Base-by-base conservation (phyloP, 108 stramenopile genomes). In the Fistulifera solaris region DNA sequence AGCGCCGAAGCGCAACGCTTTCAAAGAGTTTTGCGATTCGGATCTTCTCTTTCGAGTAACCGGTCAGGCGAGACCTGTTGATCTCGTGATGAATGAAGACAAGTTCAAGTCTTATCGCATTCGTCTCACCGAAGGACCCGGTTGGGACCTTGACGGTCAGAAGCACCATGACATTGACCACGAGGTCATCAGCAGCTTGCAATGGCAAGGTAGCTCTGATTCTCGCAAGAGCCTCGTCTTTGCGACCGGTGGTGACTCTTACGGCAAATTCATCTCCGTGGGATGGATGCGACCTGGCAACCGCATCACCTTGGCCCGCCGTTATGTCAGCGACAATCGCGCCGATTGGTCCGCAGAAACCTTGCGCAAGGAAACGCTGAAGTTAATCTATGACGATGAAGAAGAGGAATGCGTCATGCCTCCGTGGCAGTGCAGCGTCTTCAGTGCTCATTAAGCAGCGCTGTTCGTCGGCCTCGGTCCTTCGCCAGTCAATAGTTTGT, bases 271-370 rank as follows among this genome's bases (percentile, higher is more conserved):
- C 41, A 58, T 78, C 14, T 73, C 71, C 16, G 77, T 65, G 4
- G 81, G 81, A 23, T 82, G 74, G 71, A 55, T 76, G 43, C 54
- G 77, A 10, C 74, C 77, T 19, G 81, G 81, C 11, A 76, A 75
- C 52, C 67, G 81, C 15, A 51, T 77, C 6, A 78, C 81, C 0
- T 42, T 82, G 40, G 81, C 65, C 14, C 69, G 81, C 27, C 67
- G 81, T n/a, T 82, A 82, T 27, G 18, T 82, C 27, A 19, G 39
- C 26, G 81, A 82, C 63, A 56, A 52, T 19, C 52, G 81, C 38
- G 47, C 58, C 23, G 66, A 76, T 21, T 82, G 77, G 77, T 60
- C 71, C 27, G 43, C 77, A n/a, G 62, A 73, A 1, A 65, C 71
- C 38, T 64, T 78, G 45, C 50, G 52, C 38, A 51, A 58, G 40